Percentiles rank a stretch among this genome's conserved stretches.
These are phyloP conservation scores for Penstemon newberryi DNA, from an alignment of 257 asterid genomes.

Conservation along the genomic window DNA sequence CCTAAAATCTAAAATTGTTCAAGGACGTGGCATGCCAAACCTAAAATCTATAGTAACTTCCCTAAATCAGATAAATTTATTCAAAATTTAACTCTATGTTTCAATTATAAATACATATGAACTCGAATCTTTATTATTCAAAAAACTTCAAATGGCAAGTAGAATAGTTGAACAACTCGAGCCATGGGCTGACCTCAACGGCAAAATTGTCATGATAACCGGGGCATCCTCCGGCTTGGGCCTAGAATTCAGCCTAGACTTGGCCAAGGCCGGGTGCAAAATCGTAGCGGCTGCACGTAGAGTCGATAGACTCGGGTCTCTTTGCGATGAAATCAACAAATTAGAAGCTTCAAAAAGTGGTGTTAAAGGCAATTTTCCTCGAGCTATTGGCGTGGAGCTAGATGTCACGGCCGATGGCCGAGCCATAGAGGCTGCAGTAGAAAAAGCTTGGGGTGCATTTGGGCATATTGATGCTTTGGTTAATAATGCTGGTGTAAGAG, in stretches of 20 bases:
- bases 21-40: too few relatives aligned
- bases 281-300: slow-evolving; percentile 37
- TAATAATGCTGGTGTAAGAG: slow-evolving; percentile 47
- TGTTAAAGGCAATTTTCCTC: too few relatives aligned
- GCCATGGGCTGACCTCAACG: slow-evolving; percentile 5
- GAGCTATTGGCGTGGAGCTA: slow-evolving; percentile 37
- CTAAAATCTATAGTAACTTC: too few relatives aligned
- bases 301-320: slow-evolving; percentile 21
- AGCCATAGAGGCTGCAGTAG: slow-evolving; percentile 30
- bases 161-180: background rate
- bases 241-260: slow-evolving; percentile 25
- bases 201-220: slow-evolving; percentile 32
- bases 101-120: too few relatives aligned
- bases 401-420: slow-evolving; percentile 31
- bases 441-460: slow-evolving; percentile 41
- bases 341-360: too few relatives aligned
- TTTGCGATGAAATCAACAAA: slow-evolving; percentile 29
- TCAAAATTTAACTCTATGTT: too few relatives aligned
- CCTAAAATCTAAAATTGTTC: too few relatives aligned
- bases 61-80: too few relatives aligned
- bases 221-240: slow-evolving; percentile 36
- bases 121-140: too few relatives aligned
- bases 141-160: too few relatives aligned
- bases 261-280: slow-evolving; percentile 32
- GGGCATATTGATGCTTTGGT: slow-evolving; percentile 44